phyloP scores from a whole-genome alignment of 2,329 filamentous ascomycete genomes.

The Talaromyces pinophilus region DNA sequence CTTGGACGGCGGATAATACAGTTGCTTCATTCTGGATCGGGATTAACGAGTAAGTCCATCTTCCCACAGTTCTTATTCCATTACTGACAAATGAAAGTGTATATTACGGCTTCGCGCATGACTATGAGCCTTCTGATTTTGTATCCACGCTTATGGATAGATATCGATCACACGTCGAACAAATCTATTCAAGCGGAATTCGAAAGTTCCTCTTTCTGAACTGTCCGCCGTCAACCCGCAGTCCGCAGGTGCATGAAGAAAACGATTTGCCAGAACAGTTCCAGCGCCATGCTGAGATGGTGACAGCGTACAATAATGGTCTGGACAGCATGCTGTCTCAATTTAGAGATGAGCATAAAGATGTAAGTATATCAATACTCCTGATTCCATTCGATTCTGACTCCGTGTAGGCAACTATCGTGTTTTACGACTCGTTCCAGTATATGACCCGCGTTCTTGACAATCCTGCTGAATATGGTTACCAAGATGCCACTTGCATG shows the following conservation, averaged over 20 bases:
- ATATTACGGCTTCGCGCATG: conserved; percentile 22
- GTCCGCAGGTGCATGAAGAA: conserved; percentile 23
- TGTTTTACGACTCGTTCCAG: conserved; percentile 22
- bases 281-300: conserved; percentile 20
- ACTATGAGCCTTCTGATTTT: conserved; percentile 16
- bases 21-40: conserved; percentile 22
- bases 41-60: conserved; percentile 20
- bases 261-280: conserved; percentile 22
- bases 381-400: not conserved
- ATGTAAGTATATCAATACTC: conserved; percentile 16
- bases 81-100: conserved; percentile 19
- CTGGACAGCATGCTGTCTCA: conserved; percentile 14
- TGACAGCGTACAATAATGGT: conserved; percentile 9
- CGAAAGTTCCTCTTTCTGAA: conserved; percentile 22
- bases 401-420: conserved; percentile 18
- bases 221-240: conserved; percentile 23
- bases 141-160: conserved; percentile 18
- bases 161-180: conserved; percentile 20
- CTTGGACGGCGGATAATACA: conserved; percentile 20
- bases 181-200: conserved; percentile 17
- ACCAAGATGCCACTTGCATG: conserved; percentile 20
- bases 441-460: conserved; percentile 25
- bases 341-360: conserved; percentile 15
- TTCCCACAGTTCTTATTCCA: not conserved
- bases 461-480: conserved; percentile 22